Percentiles rank a stretch among this genome's conserved stretches.
These are phyloP conservation scores for barley (Hordeum vulgare) DNA, from an alignment of 176 grass and related monocot genomes.

Conservation along the genomic window MorexV3_pseudomolecules_assembly NC_058523.1:131764687-131765186, in stretches of 20 bases:
- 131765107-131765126: not conserved
- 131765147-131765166: not conserved
- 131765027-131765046: not conserved
- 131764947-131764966: not conserved
- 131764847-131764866: not conserved
- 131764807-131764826: not conserved
- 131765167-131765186: not conserved
- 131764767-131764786: not conserved
- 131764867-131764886: not conserved
- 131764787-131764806: not conserved
- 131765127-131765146: not conserved
- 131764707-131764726: not conserved
- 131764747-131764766: not conserved
- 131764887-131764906: not conserved
- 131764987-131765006: not conserved
- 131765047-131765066: not conserved
- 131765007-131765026: not conserved
- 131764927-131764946: not conserved
- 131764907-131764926: not conserved
- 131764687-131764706: conserved; percentile 13
- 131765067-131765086: not conserved
- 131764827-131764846: not conserved
- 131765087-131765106: not conserved
- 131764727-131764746: not conserved
- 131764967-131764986: not conserved